Percentiles rank a stretch among this genome's conserved stretches.
Evolutionary conservation across 768 basidiomycete genomes (phyloP).

Genomic region (Mycena vitilis): DNA sequence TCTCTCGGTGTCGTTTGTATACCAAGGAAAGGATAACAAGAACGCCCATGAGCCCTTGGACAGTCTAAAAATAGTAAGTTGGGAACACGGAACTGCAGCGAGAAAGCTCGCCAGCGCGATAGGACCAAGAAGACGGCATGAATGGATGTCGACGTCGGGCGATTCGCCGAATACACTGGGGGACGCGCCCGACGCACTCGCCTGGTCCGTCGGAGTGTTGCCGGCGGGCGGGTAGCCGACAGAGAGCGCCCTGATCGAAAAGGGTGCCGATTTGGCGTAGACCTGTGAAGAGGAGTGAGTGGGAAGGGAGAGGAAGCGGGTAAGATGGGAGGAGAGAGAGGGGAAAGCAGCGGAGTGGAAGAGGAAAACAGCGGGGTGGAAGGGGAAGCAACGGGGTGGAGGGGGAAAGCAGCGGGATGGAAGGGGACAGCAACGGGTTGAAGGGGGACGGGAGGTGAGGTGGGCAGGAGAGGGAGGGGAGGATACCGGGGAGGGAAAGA

Average conservation of each 20-base stretch:
- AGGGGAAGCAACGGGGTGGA: too few species aligned
- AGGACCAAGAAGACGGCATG: conserved; percentile 64
- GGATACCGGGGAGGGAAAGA: too few species aligned
- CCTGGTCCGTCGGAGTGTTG: conserved; percentile 22
- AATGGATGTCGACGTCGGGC: conserved; percentile 59
- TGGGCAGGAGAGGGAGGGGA: too few species aligned
- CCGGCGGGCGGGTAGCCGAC: conserved; percentile 30
- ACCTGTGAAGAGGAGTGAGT: conserved; percentile 12
- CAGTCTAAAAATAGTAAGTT: conserved; percentile 71
- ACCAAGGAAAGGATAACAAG: conserved; percentile 90
- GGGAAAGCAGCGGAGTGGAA: too few species aligned
- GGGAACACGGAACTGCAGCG: conserved; percentile 51
- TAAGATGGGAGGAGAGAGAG: too few species aligned
- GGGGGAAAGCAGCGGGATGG: too few species aligned
- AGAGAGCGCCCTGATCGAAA: conserved; percentile 29
- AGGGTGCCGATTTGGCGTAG: conserved; percentile 33
- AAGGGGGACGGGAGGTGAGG: too few species aligned
- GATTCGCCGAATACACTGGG: conserved; percentile 38
- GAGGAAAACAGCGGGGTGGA: too few species aligned
- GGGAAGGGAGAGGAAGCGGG: background rate
- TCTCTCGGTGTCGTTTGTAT: conserved; percentile 89
- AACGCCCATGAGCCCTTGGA: conserved; percentile 91
- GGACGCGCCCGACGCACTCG: conserved; percentile 25
- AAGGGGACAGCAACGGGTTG: too few species aligned
- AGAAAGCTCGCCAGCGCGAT: conserved; percentile 57